These are phyloP conservation scores for Pulveroboletus sp. DNA, from an alignment of 768 basidiomycete genomes.

Conservation along the genomic window DNA sequence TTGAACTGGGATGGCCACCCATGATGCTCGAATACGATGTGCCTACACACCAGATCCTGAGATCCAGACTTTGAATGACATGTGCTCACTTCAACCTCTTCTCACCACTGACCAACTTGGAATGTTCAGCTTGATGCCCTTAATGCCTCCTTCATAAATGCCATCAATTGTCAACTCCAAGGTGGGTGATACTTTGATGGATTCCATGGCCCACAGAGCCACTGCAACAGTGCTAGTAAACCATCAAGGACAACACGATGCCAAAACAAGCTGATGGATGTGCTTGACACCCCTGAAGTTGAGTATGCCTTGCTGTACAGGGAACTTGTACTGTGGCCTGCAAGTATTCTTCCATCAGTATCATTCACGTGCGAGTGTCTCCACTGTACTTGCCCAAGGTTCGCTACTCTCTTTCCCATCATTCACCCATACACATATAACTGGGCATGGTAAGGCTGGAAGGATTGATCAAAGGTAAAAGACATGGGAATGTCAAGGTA, in stretches of 20 bases:
- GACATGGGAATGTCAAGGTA: constrained; percentile 67
- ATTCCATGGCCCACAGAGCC: constrained; percentile 65
- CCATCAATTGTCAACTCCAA: constrained; percentile 54
- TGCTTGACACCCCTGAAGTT: constrained; percentile 71
- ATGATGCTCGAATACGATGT: too few relatives aligned
- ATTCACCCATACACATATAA: constrained; percentile 88
- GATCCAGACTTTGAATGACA: too few relatives aligned
- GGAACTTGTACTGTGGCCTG: constrained; percentile 78
- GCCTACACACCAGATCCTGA: too few relatives aligned
- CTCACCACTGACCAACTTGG: constrained; percentile 47
- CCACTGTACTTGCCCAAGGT: constrained; percentile 51
- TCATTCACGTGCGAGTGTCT: neutral
- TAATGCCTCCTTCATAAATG: constrained; percentile 65
- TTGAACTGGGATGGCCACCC: too few relatives aligned
- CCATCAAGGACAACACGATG: constrained; percentile 2
- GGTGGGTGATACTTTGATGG: constrained; percentile 44
- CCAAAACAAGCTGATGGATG: neutral
- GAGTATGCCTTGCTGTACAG: constrained; percentile 78
- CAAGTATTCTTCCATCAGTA: constrained; percentile 2
- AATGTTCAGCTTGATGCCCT: constrained; percentile 51
- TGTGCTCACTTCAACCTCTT: constrained; percentile 17
- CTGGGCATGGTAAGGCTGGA: constrained; percentile 66
- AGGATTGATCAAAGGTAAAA: constrained; percentile 62
- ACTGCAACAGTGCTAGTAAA: constrained; percentile 50
- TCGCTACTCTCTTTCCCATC: constrained; percentile 77